Conservation (phyloP, 2,329 filamentous ascomycete species). For the Diplodia mutila region DNA sequence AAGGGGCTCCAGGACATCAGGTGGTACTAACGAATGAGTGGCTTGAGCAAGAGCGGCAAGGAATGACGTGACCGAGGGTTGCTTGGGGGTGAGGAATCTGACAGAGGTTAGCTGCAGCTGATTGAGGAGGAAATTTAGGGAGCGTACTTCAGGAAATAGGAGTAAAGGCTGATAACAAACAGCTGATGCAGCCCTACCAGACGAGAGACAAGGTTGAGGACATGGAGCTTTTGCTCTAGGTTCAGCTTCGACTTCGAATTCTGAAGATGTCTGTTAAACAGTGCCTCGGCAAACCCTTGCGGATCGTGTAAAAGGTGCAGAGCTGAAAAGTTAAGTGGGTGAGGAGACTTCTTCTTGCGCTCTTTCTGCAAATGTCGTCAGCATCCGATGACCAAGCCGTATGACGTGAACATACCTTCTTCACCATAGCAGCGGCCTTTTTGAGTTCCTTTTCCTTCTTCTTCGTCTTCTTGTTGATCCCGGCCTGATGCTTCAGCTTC, state of each 20-base stretch:
- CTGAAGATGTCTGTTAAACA: conserved; percentile 91
- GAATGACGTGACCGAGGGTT: conserved; percentile 90
- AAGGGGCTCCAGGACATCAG: conserved; percentile 87
- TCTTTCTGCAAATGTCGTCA: conserved; percentile 54
- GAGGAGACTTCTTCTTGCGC: conserved; percentile 83
- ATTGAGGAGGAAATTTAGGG: conserved; percentile 37
- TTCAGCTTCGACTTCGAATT: conserved; percentile 82
- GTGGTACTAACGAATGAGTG: conserved; percentile 87
- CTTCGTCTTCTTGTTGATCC: conserved; percentile 95
- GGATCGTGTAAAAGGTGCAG: conserved; percentile 92
- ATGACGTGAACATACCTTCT: conserved; percentile 49
- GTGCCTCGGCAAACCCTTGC: conserved; percentile 85
- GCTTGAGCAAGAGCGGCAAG: conserved; percentile 90
- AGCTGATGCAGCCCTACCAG: conserved; percentile 92
- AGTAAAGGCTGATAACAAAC: conserved; percentile 87
- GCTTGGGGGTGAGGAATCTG: conserved; percentile 74
- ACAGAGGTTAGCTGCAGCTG: conserved; percentile 11
- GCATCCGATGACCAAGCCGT: not conserved
- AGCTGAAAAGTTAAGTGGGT: conserved; percentile 93
- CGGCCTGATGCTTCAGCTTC: conserved; percentile 80
- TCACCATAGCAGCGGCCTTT: conserved; percentile 80
- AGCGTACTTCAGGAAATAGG: conserved; percentile 81
- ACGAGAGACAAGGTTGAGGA: conserved; percentile 86
- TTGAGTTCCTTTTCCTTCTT: conserved; percentile 81
- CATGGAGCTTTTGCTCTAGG: conserved; percentile 85